These are phyloP conservation scores for Dothidotthia symphoricarpi DNA, from an alignment of 2,329 filamentous ascomycete genomes.

Conservation along the genomic window DNA sequence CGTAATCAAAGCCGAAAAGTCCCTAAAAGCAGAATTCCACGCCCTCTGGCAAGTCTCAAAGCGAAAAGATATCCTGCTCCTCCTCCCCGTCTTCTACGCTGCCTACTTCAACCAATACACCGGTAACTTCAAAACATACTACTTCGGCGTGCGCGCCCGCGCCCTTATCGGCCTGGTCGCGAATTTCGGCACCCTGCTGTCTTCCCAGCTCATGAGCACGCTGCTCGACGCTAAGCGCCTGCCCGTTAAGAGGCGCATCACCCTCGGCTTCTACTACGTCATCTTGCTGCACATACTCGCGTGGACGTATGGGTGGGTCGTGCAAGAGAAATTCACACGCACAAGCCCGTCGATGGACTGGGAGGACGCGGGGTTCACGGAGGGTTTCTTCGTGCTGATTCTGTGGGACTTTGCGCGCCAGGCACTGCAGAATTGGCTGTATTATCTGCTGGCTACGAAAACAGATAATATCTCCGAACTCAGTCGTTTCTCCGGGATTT, in stretches of 20 bases:
- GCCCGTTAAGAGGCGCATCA: conserved; percentile 45
- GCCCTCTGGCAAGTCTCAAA: conserved; percentile 37
- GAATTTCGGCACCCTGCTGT: conserved; percentile 46
- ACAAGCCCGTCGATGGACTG: conserved; percentile 45
- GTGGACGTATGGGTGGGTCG: conserved; percentile 55
- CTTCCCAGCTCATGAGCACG: conserved; percentile 47
- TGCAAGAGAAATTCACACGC: conserved; percentile 53
- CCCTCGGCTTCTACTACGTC: conserved; percentile 49
- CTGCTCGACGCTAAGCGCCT: conserved; percentile 47
- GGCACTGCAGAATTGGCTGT: conserved; percentile 56
- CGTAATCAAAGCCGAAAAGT: conserved; percentile 39
- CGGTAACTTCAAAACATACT: conserved; percentile 53
- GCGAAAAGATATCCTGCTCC: conserved; percentile 39
- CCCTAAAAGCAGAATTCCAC: conserved; percentile 42
- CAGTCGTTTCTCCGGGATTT: conserved; percentile 44
- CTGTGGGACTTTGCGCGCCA: conserved; percentile 55
- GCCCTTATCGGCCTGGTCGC: conserved; percentile 50
- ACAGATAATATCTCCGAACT: conserved; percentile 58
- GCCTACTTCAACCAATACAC: conserved; percentile 49
- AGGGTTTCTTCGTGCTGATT: conserved; percentile 51
- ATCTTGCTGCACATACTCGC: conserved; percentile 48
- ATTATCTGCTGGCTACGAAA: conserved; percentile 56
- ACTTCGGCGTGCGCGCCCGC: conserved; percentile 49
- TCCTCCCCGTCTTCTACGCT: conserved; percentile 48
- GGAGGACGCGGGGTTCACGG: conserved; percentile 43